phyloP scores from a whole-genome alignment of 352 stramenopile species.

The Phytophthora pistaciae region DNA sequence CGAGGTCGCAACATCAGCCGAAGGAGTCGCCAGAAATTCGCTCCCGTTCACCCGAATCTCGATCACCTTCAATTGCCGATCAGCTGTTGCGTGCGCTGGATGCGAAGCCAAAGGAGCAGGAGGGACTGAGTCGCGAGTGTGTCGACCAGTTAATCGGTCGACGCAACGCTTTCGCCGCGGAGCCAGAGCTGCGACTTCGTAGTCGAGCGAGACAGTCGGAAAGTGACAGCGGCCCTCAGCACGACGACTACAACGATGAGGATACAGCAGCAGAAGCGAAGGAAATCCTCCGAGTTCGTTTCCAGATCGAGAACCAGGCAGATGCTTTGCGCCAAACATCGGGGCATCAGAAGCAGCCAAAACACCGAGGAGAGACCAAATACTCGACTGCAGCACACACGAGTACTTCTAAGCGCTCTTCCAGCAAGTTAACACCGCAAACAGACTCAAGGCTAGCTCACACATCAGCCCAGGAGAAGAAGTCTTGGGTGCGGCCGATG shows the following conservation, averaged over 20 bases:
- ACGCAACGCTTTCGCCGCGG: conserved; percentile 57
- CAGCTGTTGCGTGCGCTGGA: conserved; percentile 51
- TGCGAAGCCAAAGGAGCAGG: conserved; percentile 30
- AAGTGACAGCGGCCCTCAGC: background rate
- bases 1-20: background rate
- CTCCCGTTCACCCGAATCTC: conserved; percentile 19
- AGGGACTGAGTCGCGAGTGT: conserved; percentile 50
- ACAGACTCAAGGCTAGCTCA: background rate
- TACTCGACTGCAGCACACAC: background rate
- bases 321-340: conserved; percentile 39
- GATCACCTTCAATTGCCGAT: conserved; percentile 45
- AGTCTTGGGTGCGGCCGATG: background rate
- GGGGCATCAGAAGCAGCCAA: conserved; percentile 1
- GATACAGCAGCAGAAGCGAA: conserved; percentile 36
- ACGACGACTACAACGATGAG: conserved; percentile 2
- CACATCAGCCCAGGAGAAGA: conserved; percentile 8
- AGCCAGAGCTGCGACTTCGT: conserved; percentile 34
- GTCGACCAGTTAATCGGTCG: conserved; percentile 64
- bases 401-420: background rate
- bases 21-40: background rate
- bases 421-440: background rate
- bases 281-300: conserved; percentile 57
- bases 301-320: conserved; percentile 55
- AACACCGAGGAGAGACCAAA: conserved; percentile 10
- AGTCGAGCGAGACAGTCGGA: background rate